A percentile compares a stretch with the other conserved stretches of the same genome.
Conservation (phyloP, 805 yeast species). For the Yarrowia divulgata region DNA sequence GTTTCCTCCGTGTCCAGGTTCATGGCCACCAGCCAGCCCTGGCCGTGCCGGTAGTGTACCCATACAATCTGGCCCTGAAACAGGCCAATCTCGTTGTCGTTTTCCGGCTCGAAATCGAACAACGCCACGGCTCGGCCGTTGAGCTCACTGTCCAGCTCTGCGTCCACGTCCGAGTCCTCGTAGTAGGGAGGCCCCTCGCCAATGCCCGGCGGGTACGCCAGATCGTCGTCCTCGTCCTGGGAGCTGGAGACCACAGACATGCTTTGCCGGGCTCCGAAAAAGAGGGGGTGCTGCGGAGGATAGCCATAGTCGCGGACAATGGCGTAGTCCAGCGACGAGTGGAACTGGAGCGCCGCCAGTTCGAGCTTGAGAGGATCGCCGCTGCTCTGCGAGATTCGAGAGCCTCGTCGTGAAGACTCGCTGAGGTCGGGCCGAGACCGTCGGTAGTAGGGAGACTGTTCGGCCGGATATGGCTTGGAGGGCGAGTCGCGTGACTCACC, state of each 20-base stretch:
- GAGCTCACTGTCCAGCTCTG: constrained; percentile 53
- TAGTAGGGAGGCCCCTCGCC: constrained; percentile 40
- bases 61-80: constrained; percentile 82
- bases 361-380: constrained; percentile 36
- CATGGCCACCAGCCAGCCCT: constrained; percentile 96
- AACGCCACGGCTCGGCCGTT: constrained; percentile 79
- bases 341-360: constrained; percentile 45
- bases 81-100: constrained; percentile 86
- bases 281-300: constrained; percentile 69
- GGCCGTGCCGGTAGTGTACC: constrained; percentile 92
- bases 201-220: constrained; percentile 33
- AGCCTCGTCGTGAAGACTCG: constrained; percentile 33
- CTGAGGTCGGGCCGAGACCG: constrained; percentile 29
- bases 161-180: constrained; percentile 44
- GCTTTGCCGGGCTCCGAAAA: constrained; percentile 61
- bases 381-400: constrained; percentile 21
- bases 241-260: constrained; percentile 42
- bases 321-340: constrained; percentile 51
- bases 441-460: constrained; percentile 29
- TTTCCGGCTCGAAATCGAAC: constrained; percentile 90
- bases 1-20: constrained; percentile 78
- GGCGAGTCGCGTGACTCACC: constrained; percentile 37
- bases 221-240: constrained; percentile 66
- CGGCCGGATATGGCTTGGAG: constrained; percentile 33
- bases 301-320: constrained; percentile 86